Evolutionary conservation across 208 protist species (phyloP).

Genomic region (Crithidia fasciculata): DNA sequence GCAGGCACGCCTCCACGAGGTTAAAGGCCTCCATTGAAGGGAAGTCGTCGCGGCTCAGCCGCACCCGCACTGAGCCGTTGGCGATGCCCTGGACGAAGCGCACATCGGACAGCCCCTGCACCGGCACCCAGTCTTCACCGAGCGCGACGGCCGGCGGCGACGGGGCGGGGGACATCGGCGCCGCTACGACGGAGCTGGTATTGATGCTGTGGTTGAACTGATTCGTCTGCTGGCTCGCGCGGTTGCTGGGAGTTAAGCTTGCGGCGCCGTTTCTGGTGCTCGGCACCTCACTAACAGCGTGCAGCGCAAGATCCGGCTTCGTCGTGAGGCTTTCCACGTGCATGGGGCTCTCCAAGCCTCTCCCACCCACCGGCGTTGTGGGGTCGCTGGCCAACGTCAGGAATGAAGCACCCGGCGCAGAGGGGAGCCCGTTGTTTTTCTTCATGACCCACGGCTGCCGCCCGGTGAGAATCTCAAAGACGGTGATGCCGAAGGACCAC

Average conservation of each 20-base stretch:
- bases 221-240: too few relatives aligned
- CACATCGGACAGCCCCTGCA: conserved; percentile 25
- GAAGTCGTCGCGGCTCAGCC: conserved; percentile 11
- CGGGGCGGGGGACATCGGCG: background rate
- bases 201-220: background rate
- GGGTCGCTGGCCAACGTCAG: background rate
- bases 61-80: conserved; percentile 32
- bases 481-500: conserved; percentile 79
- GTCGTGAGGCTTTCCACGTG: too few relatives aligned
- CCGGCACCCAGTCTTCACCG: conserved; percentile 13
- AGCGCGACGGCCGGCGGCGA: too few relatives aligned
- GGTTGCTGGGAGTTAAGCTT: background rate
- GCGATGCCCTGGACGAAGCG: conserved; percentile 45
- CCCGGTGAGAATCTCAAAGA: conserved; percentile 72
- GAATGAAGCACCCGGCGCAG: background rate
- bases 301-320: background rate
- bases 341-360: background rate
- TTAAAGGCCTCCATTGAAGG: conserved; percentile 42
- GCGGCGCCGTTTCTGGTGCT: background rate
- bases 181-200: background rate
- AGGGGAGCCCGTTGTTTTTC: conserved; percentile 6
- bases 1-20: conserved; percentile 50
- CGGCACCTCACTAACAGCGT: conserved; percentile 8
- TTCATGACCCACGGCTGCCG: conserved; percentile 55
- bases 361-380: background rate